These are phyloP conservation scores for Diaporthe sp. DNA, from an alignment of 2,329 filamentous ascomycete genomes.

Conservation along the genomic window DNA sequence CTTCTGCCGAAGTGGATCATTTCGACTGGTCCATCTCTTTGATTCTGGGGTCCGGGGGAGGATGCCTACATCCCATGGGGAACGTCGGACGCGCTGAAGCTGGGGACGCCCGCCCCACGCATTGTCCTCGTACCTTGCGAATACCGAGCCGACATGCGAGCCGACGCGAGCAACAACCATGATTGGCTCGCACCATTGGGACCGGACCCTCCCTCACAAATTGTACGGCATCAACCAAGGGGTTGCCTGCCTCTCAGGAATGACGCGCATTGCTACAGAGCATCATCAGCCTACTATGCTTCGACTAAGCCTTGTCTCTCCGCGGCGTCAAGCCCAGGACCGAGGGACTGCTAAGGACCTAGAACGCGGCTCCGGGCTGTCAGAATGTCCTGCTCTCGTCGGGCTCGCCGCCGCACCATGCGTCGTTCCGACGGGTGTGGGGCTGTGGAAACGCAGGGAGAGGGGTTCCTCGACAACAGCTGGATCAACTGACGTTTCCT, in stretches of 20 bases:
- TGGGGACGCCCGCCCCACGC: conserved; percentile 5
- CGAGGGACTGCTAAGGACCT: not conserved
- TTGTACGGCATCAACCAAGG: not conserved
- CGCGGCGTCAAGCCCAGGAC: too few relatives aligned
- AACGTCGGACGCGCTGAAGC: conserved; percentile 3
- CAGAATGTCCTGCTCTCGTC: not conserved
- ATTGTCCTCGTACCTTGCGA: not conserved
- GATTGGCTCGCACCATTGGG: not conserved
- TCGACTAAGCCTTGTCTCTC: not conserved
- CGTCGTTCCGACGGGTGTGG: conserved; percentile 23
- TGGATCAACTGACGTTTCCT: conserved; percentile 9
- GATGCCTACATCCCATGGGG: conserved; percentile 23
- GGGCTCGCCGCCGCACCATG: conserved; percentile 15
- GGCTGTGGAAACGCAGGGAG: conserved; percentile 19
- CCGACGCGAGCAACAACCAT: conserved; percentile 2
- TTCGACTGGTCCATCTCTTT: conserved; percentile 7
- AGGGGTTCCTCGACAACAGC: conserved; percentile 13
- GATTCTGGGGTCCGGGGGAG: conserved; percentile 27
- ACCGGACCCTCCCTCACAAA: not conserved
- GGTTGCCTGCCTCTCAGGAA: not conserved
- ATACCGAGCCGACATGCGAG: conserved; percentile 24
- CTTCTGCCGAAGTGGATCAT: conserved; percentile 23
- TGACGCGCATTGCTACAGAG: conserved; percentile 10
- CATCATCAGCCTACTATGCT: not conserved
- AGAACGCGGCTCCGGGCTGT: not conserved